Evolutionary conservation across 2,329 filamentous ascomycete genomes (phyloP), one percentile per base, ranked within the genome.

Genomic region (Phyllosticta ampelicida): DNA sequence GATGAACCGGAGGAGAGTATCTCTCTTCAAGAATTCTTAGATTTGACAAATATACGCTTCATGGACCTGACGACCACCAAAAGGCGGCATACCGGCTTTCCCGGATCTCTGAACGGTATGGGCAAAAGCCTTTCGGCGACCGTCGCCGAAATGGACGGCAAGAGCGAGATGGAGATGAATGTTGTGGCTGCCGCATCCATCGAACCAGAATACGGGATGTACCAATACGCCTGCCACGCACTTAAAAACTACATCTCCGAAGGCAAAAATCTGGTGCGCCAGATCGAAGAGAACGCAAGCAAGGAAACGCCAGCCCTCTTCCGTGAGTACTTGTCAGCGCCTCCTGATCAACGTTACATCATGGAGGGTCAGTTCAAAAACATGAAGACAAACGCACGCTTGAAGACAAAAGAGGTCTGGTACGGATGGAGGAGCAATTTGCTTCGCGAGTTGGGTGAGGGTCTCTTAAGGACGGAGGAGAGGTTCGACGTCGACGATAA

Each of bases 341-440:
- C 88, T 0, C 83, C 90, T 0, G 89, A 95, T 62, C 85, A 95
- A 68, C 90, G 89, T 67, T 74, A 83, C 3, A 79, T 95, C 55
- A 95, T 99, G 86, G 92, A 99, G 74, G 94, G 89, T 63, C 91
- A 97, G 69, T 94, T 99, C 78, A 94, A 95, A 72, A 96, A 97
- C 67, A 87, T 96, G 72, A 97, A 96, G 76, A 91, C 90, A 0
- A 88, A 95, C 70, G 90, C 92, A 16, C 83, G 94, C 23, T 79
- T 96, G 13, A 78, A 91, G 55, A 96, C 92, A 75, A 96, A 96
- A 70, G 90, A 89, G 59, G 91, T 94, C 77, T 99, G 94, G 94
- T 99, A 99, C 70, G 87, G 92, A 67, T 99, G 94, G 94, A 86
- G 94, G 48, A 92, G 89, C 79, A 92, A 94, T 66, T 80, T 97